Conservation (phyloP, 2,329 filamentous ascomycete species). For the Diaporthe australafricana region DNA sequence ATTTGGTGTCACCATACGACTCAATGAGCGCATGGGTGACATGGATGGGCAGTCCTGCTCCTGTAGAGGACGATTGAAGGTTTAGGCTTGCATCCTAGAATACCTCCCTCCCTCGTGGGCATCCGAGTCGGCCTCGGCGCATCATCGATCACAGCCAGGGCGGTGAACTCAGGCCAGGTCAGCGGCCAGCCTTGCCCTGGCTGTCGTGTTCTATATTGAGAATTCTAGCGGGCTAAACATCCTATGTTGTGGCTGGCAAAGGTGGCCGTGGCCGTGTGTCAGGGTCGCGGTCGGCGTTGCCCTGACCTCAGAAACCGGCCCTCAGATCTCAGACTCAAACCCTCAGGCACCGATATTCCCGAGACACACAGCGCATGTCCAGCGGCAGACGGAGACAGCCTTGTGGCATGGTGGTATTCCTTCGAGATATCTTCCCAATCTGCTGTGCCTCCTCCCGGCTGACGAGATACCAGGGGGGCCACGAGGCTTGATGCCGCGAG, state of each 20-base stretch:
- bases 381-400: conserved; percentile 12
- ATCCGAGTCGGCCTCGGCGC: conserved; percentile 1
- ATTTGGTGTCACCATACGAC: neutral
- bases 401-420: conserved; percentile 21
- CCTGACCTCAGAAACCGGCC: conserved; percentile 1
- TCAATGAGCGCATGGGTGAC: neutral
- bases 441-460: conserved; percentile 28
- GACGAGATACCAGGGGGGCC: conserved; percentile 28
- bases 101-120: conserved; percentile 20
- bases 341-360: conserved; percentile 13
- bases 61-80: conserved; percentile 20
- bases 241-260: conserved; percentile 1
- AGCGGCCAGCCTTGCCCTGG: conserved; percentile 4
- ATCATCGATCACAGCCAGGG: neutral
- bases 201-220: conserved; percentile 26
- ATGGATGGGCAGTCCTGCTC: conserved; percentile 5
- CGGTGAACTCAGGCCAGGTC: neutral
- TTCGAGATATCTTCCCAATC: neutral
- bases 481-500: conserved; percentile 18
- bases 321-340: neutral
- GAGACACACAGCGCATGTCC: neutral
- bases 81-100: conserved; percentile 17
- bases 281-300: neutral
- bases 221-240: neutral
- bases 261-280: neutral